Percentiles rank a stretch among this genome's conserved stretches.
These are phyloP conservation scores for Crithidia sp. DNA, from an alignment of 208 protist species.

Conservation along the genomic window DNA sequence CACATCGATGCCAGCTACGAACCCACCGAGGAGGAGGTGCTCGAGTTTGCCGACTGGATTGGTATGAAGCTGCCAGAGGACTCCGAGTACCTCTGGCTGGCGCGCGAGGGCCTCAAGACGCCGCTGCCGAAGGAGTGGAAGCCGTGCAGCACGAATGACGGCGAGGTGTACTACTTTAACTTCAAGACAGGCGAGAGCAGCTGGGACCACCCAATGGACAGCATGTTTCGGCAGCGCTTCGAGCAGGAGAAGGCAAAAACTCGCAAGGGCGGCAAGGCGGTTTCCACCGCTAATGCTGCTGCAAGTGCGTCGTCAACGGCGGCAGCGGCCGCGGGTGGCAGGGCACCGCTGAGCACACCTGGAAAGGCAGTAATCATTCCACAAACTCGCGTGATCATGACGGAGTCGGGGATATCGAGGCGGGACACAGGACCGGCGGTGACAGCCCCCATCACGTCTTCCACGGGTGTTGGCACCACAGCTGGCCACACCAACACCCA, in stretches of 20 bases:
- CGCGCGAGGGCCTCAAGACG: slow-evolving; percentile 92
- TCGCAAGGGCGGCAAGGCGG: slow-evolving; percentile 2
- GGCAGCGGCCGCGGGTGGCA: not conserved
- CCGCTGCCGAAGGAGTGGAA: slow-evolving; percentile 95
- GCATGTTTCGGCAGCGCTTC: slow-evolving; percentile 83
- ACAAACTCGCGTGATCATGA: slow-evolving; percentile 33
- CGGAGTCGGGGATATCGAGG: slow-evolving; percentile 20
- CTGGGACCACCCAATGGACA: slow-evolving; percentile 96
- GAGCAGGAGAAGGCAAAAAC: slow-evolving; percentile 70
- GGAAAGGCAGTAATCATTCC: not conserved
- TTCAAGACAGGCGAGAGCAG: slow-evolving; percentile 93
- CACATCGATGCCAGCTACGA: slow-evolving; percentile 87
- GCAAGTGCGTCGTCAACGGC: not conserved
- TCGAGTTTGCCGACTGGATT: slow-evolving; percentile 93
- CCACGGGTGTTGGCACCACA: not conserved
- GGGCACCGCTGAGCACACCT: not conserved
- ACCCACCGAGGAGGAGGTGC: slow-evolving; percentile 91
- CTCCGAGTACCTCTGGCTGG: slow-evolving; percentile 91
- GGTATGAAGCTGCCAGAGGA: slow-evolving; percentile 94
- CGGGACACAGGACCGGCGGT: slow-evolving; percentile 5
- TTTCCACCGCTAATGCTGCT: not conserved
- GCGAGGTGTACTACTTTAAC: slow-evolving; percentile 97
- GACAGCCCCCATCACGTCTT: no score
- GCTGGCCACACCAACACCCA: not conserved
- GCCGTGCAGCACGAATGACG: slow-evolving; percentile 90